Evolutionary conservation across 2,329 filamentous ascomycete genomes (phyloP).

Genomic region (Colletotrichum endophyticum): DNA sequence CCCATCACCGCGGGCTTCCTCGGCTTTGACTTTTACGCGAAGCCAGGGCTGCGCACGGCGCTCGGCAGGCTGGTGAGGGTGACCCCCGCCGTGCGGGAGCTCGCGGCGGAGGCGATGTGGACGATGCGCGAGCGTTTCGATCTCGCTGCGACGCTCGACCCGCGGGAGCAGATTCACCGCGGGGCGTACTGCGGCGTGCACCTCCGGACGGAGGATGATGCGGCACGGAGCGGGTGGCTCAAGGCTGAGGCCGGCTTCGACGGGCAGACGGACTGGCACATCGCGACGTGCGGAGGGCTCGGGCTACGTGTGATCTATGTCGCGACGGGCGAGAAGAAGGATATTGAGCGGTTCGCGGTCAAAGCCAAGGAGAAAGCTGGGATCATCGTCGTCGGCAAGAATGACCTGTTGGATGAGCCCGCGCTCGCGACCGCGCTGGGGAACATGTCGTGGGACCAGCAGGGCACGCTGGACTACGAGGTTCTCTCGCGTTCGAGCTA

Average conservation of each 20-base stretch:
- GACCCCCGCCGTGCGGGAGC: not conserved
- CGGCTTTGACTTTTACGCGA: not conserved
- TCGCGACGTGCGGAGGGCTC: not conserved
- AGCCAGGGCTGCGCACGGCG: not conserved
- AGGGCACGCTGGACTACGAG: not conserved
- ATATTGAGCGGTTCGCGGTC: not conserved
- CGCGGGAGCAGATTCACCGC: not conserved
- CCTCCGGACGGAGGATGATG: not conserved
- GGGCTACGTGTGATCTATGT: not conserved
- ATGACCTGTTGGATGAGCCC: not conserved
- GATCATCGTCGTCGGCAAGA: not conserved
- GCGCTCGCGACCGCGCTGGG: not conserved
- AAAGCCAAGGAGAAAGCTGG: not conserved
- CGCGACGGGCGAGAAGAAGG: not conserved
- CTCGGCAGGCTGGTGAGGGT: not conserved
- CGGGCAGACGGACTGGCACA: not conserved
- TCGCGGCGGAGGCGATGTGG: not conserved
- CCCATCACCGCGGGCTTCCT: not conserved
- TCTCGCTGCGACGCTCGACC: not conserved
- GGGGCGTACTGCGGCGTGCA: not conserved
- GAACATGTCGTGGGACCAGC: not conserved
- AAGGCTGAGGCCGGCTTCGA: not conserved
- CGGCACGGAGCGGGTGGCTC: not conserved
- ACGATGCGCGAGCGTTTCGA: not conserved
- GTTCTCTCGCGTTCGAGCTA: not conserved